phyloP scores from a whole-genome alignment of 2,329 filamentous ascomycete genomes.

The Cladophialophora chaetospira region DNA sequence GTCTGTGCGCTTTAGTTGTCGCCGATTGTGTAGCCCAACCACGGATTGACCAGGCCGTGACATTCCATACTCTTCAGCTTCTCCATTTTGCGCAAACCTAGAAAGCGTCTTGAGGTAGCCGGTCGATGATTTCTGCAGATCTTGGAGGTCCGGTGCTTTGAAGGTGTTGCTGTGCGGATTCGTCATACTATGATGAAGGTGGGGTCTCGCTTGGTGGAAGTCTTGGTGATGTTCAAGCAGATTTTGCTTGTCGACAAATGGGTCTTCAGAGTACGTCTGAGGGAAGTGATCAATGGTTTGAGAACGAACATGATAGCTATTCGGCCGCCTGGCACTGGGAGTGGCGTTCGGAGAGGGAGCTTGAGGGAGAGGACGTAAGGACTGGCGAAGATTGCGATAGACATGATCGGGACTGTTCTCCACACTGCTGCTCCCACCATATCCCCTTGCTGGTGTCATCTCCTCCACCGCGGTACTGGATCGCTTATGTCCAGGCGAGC shows the following conservation, averaged over 20 bases:
- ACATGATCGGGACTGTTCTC: conserved; percentile 61
- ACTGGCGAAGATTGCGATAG: conserved; percentile 73
- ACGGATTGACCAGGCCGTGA: conserved; percentile 80
- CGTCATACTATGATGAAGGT: conserved; percentile 34
- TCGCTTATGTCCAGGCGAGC: conserved; percentile 63
- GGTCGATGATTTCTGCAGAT: conserved; percentile 84
- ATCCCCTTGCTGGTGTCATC: conserved; percentile 53
- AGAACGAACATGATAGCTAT: conserved; percentile 54
- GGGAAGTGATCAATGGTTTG: conserved; percentile 66
- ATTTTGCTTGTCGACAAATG: conserved; percentile 44
- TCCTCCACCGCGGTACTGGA: conserved; percentile 72
- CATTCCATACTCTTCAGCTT: conserved; percentile 78
- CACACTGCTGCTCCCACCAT: conserved; percentile 46
- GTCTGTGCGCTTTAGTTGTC: conserved; percentile 73
- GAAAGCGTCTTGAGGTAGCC: conserved; percentile 86
- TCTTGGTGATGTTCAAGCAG: conserved; percentile 47
- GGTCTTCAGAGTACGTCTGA: conserved; percentile 53
- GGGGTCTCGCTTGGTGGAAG: conserved; percentile 45
- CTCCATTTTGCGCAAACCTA: conserved; percentile 73
- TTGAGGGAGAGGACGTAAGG: conserved; percentile 73
- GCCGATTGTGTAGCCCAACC: conserved; percentile 78
- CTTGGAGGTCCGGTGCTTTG: conserved; percentile 72
- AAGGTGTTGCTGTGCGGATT: conserved; percentile 50
- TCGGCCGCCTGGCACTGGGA: conserved; percentile 38
- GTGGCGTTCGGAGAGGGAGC: conserved; percentile 56